Base-by-base conservation (phyloP, 371 early-diverging fungal genomes). In the Saksenaea vasiformis region DNA sequence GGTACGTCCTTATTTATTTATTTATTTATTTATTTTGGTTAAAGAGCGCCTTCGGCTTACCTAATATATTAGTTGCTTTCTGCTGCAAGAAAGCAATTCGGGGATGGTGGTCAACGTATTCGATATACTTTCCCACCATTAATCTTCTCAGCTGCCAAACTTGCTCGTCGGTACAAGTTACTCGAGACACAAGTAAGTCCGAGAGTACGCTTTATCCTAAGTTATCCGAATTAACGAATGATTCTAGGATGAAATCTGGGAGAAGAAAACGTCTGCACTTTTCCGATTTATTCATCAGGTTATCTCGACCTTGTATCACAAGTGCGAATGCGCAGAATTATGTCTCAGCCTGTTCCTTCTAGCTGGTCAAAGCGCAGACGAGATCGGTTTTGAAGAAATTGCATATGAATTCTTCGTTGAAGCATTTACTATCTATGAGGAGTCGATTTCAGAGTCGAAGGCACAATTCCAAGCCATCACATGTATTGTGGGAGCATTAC, bases 351-450 rank as follows among this genome's bases (percentile, higher is more conserved):
- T 95, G 57, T 93, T 90, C 69, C 69, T 96, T 57, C 67, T 91
- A 66, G 91, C 93, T 0, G 96, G 92, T 0, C 90, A 92, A 65
- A 85, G 87, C 24, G 93, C 95, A 10, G 92, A 91, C 63, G 90
- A 91, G 68, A 82, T 84, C 34, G 89, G 91, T 0, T 86, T 93
- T 67, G 95, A 96, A 67, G 94, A 95, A 62, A 82, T 92, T 14
- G 87, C 90, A 2, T 95, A 97, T 74, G 96, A 96, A 67, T 94
- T 97, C 78, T 90, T 94, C 74, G 92, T 95, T 10, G 91, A 96
- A 79, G 97, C 97, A 22, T 91, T 97, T 61, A 91, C 91, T 2
- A 85, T 95, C 36, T 98, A 96, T 71, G 98, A 97, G 72, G 95
- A 96, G 64, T 85, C 89, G 19, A 90, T 96, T 31, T 90, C 91